These are phyloP conservation scores for Paspalum notatum DNA, from an alignment of 176 grass and related monocot genomes.

Conservation along the genomic window DNA sequence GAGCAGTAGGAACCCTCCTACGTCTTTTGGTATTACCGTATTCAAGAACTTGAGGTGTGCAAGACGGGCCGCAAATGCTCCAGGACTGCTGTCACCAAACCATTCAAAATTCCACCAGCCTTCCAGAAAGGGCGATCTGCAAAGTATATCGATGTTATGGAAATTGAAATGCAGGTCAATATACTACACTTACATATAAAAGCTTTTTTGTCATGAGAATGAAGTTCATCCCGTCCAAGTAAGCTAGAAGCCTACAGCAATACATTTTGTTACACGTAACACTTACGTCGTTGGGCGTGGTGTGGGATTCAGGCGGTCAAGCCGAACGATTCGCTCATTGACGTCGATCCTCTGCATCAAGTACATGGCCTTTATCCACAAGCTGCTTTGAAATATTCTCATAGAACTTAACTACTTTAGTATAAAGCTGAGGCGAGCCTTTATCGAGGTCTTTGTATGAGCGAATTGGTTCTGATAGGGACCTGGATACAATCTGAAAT, in stretches of 20 bases:
- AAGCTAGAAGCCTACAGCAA: too few species aligned
- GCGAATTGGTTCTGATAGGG: slow-evolving; percentile 84
- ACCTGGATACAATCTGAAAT: slow-evolving; percentile 84
- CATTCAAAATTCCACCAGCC: slow-evolving; percentile 96
- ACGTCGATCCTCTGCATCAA: slow-evolving; percentile 96
- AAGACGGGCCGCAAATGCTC: slow-evolving; percentile 66
- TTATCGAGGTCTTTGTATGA: slow-evolving; percentile 93
- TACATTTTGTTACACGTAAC: background rate
- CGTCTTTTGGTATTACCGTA: slow-evolving; percentile 59
- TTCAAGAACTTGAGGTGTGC: slow-evolving; percentile 89
- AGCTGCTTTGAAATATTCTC: slow-evolving; percentile 85
- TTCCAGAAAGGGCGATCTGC: slow-evolving; percentile 89
- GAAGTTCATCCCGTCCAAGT: background rate
- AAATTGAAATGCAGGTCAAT: background rate
- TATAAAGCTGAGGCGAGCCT: slow-evolving; percentile 67
- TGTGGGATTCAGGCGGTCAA: slow-evolving; percentile 85
- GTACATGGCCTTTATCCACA: slow-evolving; percentile 95
- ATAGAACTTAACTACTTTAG: slow-evolving; percentile 86
- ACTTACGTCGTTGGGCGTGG: slow-evolving; percentile 82
- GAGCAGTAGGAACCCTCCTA: slow-evolving; percentile 46
- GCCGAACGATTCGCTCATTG: slow-evolving; percentile 89
- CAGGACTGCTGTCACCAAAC: slow-evolving; percentile 87
- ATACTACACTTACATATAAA: background rate
- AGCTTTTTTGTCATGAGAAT: slow-evolving; percentile 9
- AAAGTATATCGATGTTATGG: slow-evolving; percentile 29